These are phyloP conservation scores for Fabrea salina DNA, from an alignment of 169 alveolate genomes.

Conservation along the genomic window DNA sequence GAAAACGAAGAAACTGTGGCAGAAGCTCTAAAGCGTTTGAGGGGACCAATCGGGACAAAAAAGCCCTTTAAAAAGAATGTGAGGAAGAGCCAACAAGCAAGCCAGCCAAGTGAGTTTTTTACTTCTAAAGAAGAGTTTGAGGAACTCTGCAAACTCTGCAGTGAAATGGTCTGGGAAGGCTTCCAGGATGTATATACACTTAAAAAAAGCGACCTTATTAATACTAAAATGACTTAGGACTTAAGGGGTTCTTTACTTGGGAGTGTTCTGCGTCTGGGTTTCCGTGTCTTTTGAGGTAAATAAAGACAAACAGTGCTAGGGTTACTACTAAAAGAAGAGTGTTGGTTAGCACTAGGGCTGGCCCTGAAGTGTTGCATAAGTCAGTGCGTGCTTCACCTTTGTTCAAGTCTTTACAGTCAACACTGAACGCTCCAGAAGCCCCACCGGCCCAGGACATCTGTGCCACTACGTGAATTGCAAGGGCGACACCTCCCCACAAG, in stretches of 20 bases:
- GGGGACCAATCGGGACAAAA: background rate
- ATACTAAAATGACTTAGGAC: too few species aligned
- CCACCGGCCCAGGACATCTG: slow-evolving; percentile 11
- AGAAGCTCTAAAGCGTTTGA: background rate
- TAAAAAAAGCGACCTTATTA: background rate
- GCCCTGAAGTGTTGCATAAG: background rate
- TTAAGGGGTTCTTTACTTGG: too few species aligned
- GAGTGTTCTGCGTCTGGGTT: too few species aligned
- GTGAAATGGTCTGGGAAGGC: background rate
- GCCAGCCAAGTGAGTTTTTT: background rate
- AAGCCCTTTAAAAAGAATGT: background rate
- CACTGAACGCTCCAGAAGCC: background rate
- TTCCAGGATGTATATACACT: background rate
- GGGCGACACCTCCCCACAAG: slow-evolving; percentile 4
- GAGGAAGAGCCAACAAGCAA: background rate
- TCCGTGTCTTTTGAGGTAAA: background rate
- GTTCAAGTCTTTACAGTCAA: background rate
- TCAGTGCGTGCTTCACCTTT: background rate
- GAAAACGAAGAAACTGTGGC: background rate
- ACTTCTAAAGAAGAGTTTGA: background rate
- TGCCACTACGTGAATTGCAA: background rate
- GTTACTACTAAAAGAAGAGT: background rate
- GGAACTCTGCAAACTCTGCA: background rate
- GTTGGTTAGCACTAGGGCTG: slow-evolving; percentile 2
- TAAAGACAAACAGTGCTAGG: background rate